phyloP scores from a whole-genome alignment of 2,329 filamentous ascomycete genomes.

The Exophiala xenobiotica region DNA sequence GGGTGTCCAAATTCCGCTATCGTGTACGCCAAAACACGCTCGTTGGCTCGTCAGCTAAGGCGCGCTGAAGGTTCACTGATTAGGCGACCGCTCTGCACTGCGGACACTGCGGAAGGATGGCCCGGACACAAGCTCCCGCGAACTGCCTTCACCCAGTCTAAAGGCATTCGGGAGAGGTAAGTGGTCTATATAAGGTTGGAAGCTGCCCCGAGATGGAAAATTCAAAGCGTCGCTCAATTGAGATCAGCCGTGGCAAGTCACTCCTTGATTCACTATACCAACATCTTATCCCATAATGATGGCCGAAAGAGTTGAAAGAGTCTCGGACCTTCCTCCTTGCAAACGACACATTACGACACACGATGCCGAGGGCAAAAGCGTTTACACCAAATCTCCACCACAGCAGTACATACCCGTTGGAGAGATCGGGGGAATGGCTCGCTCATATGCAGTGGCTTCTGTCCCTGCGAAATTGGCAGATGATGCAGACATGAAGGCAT shows the following conservation, averaged over 20 bases:
- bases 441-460: constrained; percentile 23
- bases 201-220: too few relatives aligned
- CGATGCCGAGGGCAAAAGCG: constrained; percentile 21
- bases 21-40: too few relatives aligned
- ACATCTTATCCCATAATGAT: background rate
- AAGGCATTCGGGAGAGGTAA: too few relatives aligned
- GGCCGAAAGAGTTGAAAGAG: constrained; percentile 8
- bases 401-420: constrained; percentile 14
- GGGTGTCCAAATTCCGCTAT: too few relatives aligned
- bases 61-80: too few relatives aligned
- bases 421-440: constrained; percentile 15
- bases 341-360: constrained; percentile 23
- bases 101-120: too few relatives aligned
- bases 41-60: too few relatives aligned
- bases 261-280: background rate
- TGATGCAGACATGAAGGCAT: constrained; percentile 26
- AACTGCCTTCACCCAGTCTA: too few relatives aligned
- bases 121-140: too few relatives aligned
- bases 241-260: background rate
- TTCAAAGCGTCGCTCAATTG: too few relatives aligned
- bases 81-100: too few relatives aligned
- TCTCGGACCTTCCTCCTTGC: constrained; percentile 12
- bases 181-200: too few relatives aligned
- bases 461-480: constrained; percentile 19
- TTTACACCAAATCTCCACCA: constrained; percentile 17